Evolutionary conservation across 2,329 filamentous ascomycete genomes (phyloP), one percentile per base, ranked within the genome.

Genomic region (Diaporthe amygdali): DNA sequence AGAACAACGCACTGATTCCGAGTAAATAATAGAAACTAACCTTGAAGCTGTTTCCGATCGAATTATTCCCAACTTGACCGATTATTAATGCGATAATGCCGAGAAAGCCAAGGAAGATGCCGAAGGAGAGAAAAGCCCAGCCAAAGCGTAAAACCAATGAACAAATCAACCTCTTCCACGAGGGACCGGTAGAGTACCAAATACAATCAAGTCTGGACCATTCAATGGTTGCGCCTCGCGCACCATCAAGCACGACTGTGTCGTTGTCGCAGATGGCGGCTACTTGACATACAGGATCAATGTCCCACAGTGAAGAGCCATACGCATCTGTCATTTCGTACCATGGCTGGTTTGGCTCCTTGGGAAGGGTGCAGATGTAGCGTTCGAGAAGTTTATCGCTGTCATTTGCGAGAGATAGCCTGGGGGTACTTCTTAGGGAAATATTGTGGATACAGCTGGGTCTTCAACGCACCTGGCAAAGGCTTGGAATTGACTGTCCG

Each of bases 401-500:
- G 74, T 82, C 79, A 8, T 82, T 81, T 17, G 79, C 76, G 15
- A 81, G 68, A 0, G 81, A 82, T 1, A 82, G 63, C 25, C 59
- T n/a, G n/a, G n/a, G n/a, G n/a, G n/a, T n/a, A n/a, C n/a, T n/a
- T n/a, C n/a, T n/a, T n/a, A n/a, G n/a, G n/a, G n/a, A n/a, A n/a
- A n/a, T n/a, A n/a, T n/a, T n/a, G n/a, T n/a, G n/a, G n/a, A n/a
- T n/a, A n/a, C n/a, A n/a, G n/a, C n/a, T n/a, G n/a, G n/a, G n/a
- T n/a, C n/a, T n/a, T n/a, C n/a, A n/a, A n/a, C n/a, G n/a, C n/a
- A n/a, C n/a, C n/a, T 73, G 2, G 80, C 79, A 71, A 82, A 82
- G 32, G 80, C 80, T 68, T 82, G 80, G 74, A 82, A 82, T 14
- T 77, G 72, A 15, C 77, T 77, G 44, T 82, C 80, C 20, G 76